phyloP scores from a whole-genome alignment of 768 basidiomycete genomes.

The Termitomyces sp. region DNA sequence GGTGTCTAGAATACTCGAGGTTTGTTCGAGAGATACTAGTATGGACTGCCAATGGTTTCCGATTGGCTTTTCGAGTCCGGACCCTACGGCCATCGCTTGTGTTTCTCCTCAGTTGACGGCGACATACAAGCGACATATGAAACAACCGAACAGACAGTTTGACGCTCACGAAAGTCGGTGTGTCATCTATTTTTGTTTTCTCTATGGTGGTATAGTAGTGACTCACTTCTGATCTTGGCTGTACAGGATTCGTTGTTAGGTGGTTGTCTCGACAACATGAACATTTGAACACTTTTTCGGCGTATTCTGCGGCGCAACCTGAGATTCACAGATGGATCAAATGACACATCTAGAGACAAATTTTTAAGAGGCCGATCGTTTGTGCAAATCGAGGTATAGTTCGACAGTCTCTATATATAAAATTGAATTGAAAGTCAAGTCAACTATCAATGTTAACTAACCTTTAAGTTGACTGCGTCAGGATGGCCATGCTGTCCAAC shows the following conservation, averaged over 20 bases:
- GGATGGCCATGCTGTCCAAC: not conserved
- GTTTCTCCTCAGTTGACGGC: not conserved
- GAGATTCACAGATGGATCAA: not conserved
- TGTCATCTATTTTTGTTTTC: not conserved
- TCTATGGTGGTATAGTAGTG: not conserved
- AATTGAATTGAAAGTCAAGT: not conserved
- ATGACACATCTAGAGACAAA: not conserved
- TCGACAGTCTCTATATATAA: not conserved
- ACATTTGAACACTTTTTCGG: not conserved
- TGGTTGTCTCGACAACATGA: not conserved
- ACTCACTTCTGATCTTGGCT: not conserved
- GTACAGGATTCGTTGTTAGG: not conserved
- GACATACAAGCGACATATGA: not conserved
- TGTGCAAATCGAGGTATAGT: not conserved
- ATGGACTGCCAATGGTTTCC: not conserved
- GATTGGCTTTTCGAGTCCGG: not conserved
- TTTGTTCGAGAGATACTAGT: not conserved
- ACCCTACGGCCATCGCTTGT: not conserved
- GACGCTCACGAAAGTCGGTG: not conserved
- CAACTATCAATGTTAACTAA: not conserved
- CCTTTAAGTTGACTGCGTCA: not conserved
- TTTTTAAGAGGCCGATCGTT: not conserved
- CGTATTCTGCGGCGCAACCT: not conserved
- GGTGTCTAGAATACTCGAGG: not conserved
- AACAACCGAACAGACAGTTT: not conserved